These are phyloP conservation scores for Bisporella sp. DNA, from an alignment of 2,329 filamentous ascomycete genomes.

Conservation along the genomic window DNA sequence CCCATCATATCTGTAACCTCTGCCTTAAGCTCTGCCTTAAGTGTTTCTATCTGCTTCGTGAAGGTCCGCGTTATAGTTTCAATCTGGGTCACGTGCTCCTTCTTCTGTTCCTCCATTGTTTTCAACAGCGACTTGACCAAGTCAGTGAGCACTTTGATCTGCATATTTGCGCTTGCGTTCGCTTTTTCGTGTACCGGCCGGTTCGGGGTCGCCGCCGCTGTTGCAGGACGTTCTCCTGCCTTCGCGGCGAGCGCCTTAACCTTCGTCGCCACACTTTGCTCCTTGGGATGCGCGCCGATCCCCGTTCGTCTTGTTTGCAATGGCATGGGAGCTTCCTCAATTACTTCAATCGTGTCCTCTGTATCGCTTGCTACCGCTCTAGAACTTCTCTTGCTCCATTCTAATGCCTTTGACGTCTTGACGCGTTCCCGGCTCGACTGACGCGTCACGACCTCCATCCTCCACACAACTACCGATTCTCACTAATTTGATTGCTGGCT, in stretches of 20 bases:
- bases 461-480: too few relatives aligned
- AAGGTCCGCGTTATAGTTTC: neutral
- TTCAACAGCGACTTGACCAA: slow-evolving; percentile 1
- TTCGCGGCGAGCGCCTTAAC: neutral
- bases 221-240: neutral
- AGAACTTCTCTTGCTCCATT: neutral
- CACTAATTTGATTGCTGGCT: too few relatives aligned
- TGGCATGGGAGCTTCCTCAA: neutral
- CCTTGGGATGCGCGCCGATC: neutral
- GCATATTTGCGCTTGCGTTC: neutral
- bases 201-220: neutral
- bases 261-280: neutral
- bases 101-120: slow-evolving; percentile 3
- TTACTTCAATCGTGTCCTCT: neutral
- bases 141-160: neutral
- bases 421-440: neutral
- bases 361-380: neutral
- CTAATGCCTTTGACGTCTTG: neutral
- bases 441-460: neutral
- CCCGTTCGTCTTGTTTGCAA: neutral
- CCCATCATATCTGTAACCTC: too few relatives aligned
- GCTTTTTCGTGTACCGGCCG: neutral
- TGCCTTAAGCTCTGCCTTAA: too few relatives aligned
- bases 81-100: neutral
- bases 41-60: too few relatives aligned